Base-by-base conservation (phyloP, 441 rosid genomes). In the Cnidoscolus chayamansa region DNA sequence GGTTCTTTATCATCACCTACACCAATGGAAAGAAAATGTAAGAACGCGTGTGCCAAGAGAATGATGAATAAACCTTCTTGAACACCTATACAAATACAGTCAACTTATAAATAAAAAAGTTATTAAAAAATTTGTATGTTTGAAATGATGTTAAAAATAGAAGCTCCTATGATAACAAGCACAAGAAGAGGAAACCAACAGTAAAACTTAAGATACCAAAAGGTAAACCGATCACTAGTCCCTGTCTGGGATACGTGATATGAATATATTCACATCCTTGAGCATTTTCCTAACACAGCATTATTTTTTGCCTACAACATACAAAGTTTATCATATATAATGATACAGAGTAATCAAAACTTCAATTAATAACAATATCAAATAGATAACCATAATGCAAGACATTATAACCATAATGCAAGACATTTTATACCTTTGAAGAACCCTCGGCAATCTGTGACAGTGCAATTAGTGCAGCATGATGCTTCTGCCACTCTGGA, bases 371-470 rank as follows among this genome's bases (percentile, higher is more conserved):
- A 32, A 10, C n/a, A 2, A 45, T 4, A 47, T 12, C 11, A 45
- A 53, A 71, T 5, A 25, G n/a, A 48, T 60, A 61, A 50, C 17
- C 12, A 17, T 13, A 53, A 90, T 79, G 0, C 25, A 90, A 89
- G 63, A 90, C 65, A 8, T 61, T 11, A 48, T 60, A 61, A 50
- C 17, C 12, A 17, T 13, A 53, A 90, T 79, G 0, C 25, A 90
- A 89, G 63, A 90, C 65, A 8, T 61, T 16, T 40, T 31, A 63
- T 80, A 89, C 97, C 89, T 87, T 90, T 13, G 96, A 80, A 67
- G 96, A 95, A 74, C 99, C 98, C 83, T 95, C 99, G 10, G 99
- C 99, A 77, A 95, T 93, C 86, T 95, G 99, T 48, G 99, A 97
- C 65, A 95, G 87, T 0, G 98, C 97, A 81, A 95, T 89, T 78